These are phyloP conservation scores for Paecilomyces niveus DNA, from an alignment of 2,329 filamentous ascomycete species.

Conservation along the genomic window DNA sequence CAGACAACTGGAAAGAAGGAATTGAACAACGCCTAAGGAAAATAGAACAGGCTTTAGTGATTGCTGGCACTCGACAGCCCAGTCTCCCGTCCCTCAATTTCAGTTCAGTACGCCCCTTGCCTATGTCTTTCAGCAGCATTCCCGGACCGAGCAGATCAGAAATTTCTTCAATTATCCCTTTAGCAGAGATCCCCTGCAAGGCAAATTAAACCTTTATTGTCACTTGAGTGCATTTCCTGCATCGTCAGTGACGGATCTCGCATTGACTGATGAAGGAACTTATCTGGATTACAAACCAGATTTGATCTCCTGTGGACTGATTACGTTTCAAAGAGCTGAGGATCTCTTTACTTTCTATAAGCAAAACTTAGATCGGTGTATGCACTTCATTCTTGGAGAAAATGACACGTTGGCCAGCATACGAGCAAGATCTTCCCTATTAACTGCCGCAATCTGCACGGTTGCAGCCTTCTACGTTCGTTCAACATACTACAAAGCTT, in stretches of 20 bases:
- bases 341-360: slow-evolving; percentile 14
- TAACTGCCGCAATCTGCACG: slow-evolving; percentile 27
- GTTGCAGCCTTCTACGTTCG: slow-evolving; percentile 18
- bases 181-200: not conserved
- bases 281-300: not conserved
- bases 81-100: not conserved
- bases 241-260: not conserved
- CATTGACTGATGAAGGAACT: not conserved
- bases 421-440: slow-evolving; percentile 21
- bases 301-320: not conserved
- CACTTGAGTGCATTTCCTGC: not conserved
- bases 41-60: not conserved
- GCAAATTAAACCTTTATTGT: not conserved
- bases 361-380: slow-evolving; percentile 23
- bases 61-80: not conserved
- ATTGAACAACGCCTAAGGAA: slow-evolving; percentile 3
- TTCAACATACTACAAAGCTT: slow-evolving; percentile 4
- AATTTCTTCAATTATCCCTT: not conserved
- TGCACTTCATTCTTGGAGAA: slow-evolving; percentile 25
- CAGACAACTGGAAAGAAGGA: slow-evolving; percentile 4
- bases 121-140: not conserved
- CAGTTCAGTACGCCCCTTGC: not conserved
- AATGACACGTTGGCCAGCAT: slow-evolving; percentile 16
- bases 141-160: not conserved
- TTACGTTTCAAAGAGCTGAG: not conserved